phyloP scores from a whole-genome alignment of 345 rosid genomes.

The Euphorbia pulcherrima region DNA sequence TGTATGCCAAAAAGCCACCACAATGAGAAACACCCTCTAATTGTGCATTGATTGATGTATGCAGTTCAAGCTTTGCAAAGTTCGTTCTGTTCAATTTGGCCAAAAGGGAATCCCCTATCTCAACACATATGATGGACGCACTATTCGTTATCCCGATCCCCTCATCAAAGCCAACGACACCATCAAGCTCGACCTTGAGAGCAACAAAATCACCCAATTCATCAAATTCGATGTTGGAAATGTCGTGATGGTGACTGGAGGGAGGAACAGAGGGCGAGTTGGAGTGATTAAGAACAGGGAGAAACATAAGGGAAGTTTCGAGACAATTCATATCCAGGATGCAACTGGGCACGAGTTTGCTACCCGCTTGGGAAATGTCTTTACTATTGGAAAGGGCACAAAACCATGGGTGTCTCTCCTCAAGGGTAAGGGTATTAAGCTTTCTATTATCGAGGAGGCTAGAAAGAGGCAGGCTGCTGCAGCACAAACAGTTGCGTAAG shows the following conservation, averaged over 20 bases:
- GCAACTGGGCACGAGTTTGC: constrained; percentile 10
- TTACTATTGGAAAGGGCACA: constrained; percentile 5
- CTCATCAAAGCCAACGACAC: constrained; percentile 9
- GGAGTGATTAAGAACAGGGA: constrained; percentile 4
- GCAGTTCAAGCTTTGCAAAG: constrained; percentile 11
- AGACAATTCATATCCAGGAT: constrained; percentile 6
- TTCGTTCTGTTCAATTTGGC: constrained; percentile 9
- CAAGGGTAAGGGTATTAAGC: constrained; percentile 7
- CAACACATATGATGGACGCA: constrained; percentile 3
- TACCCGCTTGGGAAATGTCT: constrained; percentile 1
- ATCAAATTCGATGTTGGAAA: constrained; percentile 9
- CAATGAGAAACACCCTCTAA: too few species aligned
- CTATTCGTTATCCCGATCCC: constrained; percentile 4
- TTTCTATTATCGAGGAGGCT: constrained; percentile 6
- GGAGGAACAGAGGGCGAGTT: constrained; percentile 8
- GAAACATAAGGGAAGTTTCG: constrained; percentile 10
- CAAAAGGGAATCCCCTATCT: constrained; percentile 8
- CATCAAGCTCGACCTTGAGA: constrained; percentile 8
- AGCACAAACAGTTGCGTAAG: background rate
- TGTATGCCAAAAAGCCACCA: too few species aligned
- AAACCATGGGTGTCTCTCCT: constrained; percentile 10
- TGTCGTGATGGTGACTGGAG: constrained; percentile 12
- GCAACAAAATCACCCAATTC: constrained; percentile 3
- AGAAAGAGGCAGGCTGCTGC: constrained; percentile 9
- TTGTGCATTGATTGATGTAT: too few species aligned